Evolutionary conservation across 2,329 filamentous ascomycete genomes (phyloP), one percentile per base, ranked within the genome.

Genomic region (Monilinia aucupariae): DNA sequence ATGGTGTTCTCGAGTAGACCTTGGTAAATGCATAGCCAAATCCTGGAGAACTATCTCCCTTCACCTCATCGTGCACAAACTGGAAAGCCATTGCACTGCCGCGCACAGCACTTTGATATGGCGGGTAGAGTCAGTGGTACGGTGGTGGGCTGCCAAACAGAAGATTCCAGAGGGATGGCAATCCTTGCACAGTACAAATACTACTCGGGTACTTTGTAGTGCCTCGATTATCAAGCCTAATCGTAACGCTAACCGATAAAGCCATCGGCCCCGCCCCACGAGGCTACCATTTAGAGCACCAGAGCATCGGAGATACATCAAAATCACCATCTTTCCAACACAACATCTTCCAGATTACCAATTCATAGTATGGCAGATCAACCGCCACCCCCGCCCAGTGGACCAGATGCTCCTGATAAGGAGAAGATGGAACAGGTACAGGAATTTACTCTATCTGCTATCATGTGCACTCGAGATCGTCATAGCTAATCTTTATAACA

Each of bases 361-460:
- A 43, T 62, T 50, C 27, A 43, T 32, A 56, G 65, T 63, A 73
- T 72, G 71, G 69, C 72, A 60, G 67, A 69, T 55, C 64, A 72
- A 54, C 66, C 63, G 22, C 65, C 65, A 32, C 65, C 65, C 41
- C 65, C 67, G 13, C 56, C 66, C 17, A 60, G 52, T 34, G 52
- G 65, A 20, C 71, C 73, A 52, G 82, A 84, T 69, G 82, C 80
- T 64, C 82, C 82, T 27, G 81, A 84, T 69, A 79, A 80, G 71
- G 81, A 83, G 72, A 83, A 81, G 72, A 84, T 84, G 81, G 81
- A 82, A 65, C 79, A 82, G 78, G 81, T 79, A 71, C 22, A 55
- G 34, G 37, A 48, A 59, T 37, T 54, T 41, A 22, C 37, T 27
- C 39, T 2, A 55, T 25, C 13, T 25, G 39, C 17, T 9, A 5